These are phyloP conservation scores for Leccinum pellstonianum DNA, from an alignment of 768 basidiomycete species.

Conservation along the genomic window DNA sequence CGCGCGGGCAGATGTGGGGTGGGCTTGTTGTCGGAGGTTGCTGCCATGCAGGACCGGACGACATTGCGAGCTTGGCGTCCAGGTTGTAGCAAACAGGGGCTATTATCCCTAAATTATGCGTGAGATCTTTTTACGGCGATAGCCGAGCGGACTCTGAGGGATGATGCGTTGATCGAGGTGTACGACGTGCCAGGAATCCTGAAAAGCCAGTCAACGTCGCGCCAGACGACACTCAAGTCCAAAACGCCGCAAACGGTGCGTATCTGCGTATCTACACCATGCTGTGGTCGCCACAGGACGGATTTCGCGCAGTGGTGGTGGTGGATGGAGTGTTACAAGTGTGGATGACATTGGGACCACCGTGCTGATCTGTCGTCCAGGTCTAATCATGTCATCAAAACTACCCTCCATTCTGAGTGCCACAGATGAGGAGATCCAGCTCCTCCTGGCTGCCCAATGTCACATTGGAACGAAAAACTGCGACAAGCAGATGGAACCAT, in stretches of 20 bases:
- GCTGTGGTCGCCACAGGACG: conserved; percentile 8
- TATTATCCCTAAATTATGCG: conserved; percentile 8
- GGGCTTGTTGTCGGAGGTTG: conserved; percentile 69
- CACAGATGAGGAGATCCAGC: conserved; percentile 96
- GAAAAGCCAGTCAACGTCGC: conserved; percentile 39
- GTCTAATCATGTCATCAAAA: conserved; percentile 71
- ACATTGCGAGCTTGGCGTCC: conserved; percentile 38
- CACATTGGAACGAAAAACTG: conserved; percentile 99
- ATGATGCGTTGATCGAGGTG: conserved; percentile 4
- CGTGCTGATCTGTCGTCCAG: conserved; percentile 32
- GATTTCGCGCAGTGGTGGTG: conserved; percentile 12
- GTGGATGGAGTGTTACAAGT: conserved; percentile 36
- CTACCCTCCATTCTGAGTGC: conserved; percentile 90
- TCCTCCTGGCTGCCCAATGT: conserved; percentile 91
- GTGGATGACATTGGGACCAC: conserved; percentile 29
- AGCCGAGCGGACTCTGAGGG: conserved; percentile 24
- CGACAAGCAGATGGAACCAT: conserved; percentile 98
- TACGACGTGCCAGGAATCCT: conserved; percentile 24
- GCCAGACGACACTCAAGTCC: conserved; percentile 39
- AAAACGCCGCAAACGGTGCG: conserved; percentile 42
- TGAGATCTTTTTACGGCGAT: conserved; percentile 23
- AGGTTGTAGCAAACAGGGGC: conserved; percentile 12
- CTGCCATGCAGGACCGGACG: conserved; percentile 56
- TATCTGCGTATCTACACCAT: conserved; percentile 13
- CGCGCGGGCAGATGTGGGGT: conserved; percentile 36